Conservation (phyloP, 2,329 filamentous ascomycete species). For the Phyllosticta paracitricarpa region DNA sequence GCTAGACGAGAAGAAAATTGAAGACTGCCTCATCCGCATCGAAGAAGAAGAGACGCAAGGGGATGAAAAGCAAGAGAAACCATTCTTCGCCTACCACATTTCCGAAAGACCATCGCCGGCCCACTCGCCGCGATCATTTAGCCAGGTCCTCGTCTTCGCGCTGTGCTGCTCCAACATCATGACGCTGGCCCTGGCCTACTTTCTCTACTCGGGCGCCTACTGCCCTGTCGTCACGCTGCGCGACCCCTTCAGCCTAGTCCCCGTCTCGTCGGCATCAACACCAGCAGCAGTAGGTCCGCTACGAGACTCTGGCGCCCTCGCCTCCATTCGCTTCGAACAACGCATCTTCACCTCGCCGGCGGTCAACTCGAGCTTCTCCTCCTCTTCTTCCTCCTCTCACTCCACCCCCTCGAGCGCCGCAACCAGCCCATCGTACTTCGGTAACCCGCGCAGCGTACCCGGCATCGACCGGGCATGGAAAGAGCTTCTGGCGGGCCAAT, state of each 20-base stretch:
- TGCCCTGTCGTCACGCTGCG: not conserved
- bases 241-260: not conserved
- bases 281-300: not conserved
- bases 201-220: conserved; percentile 8
- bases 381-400: not conserved
- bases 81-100: not conserved
- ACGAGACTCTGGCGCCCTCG: not conserved
- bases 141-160: conserved; percentile 8
- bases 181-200: conserved; percentile 2
- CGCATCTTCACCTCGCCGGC: conserved; percentile 2
- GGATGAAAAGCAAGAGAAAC: not conserved
- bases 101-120: not conserved
- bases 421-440: not conserved
- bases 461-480: conserved; percentile 9
- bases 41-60: not conserved
- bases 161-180: conserved; percentile 8
- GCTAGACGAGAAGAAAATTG: not conserved
- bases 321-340: conserved; percentile 5
- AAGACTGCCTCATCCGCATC: not conserved
- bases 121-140: not conserved
- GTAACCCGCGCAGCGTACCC: conserved; percentile 1
- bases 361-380: not conserved
- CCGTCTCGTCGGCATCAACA: not conserved
- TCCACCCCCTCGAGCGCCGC: not conserved
- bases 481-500: not conserved